Percentiles rank a stretch among this genome's conserved stretches.
These are phyloP conservation scores for Zasmidium angulare DNA, from an alignment of 2,329 filamentous ascomycete genomes.

Conservation along the genomic window DNA sequence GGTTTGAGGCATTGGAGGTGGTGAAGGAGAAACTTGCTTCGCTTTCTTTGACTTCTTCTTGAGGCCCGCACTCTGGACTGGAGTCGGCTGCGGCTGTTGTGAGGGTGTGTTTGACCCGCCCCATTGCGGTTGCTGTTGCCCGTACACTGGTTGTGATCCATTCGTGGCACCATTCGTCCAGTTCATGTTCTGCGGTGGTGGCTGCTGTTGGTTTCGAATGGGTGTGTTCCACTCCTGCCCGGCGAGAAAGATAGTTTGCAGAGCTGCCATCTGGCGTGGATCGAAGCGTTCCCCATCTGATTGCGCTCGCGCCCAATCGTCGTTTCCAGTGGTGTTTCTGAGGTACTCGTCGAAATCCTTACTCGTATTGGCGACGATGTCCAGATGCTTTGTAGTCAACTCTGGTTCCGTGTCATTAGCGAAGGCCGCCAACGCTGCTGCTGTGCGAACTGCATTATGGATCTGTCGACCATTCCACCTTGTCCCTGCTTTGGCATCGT, in stretches of 20 bases:
- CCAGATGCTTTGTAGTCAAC: background rate
- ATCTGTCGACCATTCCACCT: constrained; percentile 41
- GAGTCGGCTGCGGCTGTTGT: background rate
- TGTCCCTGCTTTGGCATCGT: constrained; percentile 12
- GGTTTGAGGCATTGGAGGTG: background rate
- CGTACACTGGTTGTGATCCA: background rate
- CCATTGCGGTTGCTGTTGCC: background rate
- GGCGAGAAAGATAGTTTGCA: background rate
- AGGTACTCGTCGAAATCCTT: background rate
- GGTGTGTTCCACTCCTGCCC: background rate
- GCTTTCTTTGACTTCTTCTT: background rate
- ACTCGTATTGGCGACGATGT: background rate
- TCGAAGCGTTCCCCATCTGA: background rate
- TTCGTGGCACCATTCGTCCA: background rate
- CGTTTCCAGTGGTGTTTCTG: background rate
- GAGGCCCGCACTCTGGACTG: background rate
- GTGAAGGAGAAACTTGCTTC: background rate
- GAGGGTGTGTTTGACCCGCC: too few species aligned
- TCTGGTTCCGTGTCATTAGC: background rate
- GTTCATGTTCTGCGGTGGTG: background rate
- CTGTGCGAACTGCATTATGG: constrained; percentile 27
- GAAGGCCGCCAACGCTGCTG: constrained; percentile 15
- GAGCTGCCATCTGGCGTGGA: background rate
- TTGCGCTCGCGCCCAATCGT: background rate
- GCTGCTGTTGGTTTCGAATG: too few species aligned